Evolutionary conservation across 257 asterid genomes (phyloP).

Genomic region (Penstemon davidsonii): DNA sequence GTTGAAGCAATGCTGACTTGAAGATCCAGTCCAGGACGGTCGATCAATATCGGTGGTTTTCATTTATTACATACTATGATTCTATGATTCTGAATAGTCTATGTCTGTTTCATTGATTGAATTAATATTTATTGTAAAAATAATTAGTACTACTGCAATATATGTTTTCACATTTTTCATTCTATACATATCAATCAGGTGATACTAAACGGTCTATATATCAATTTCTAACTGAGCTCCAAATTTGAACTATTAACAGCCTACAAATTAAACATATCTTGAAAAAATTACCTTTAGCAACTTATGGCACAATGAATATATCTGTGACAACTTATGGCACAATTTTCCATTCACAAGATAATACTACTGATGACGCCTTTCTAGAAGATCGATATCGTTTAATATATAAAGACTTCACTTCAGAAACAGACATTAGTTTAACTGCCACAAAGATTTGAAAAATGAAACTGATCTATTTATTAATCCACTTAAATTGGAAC

Average conservation of each 20-base stretch:
- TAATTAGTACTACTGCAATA: too few species aligned
- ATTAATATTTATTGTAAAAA: too few species aligned
- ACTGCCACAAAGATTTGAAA: slow-evolving; percentile 50
- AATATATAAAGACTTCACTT: slow-evolving; percentile 45
- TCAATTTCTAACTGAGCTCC: not conserved
- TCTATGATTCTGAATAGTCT: too few species aligned
- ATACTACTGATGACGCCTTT: slow-evolving; percentile 40
- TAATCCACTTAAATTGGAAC: slow-evolving; percentile 12
- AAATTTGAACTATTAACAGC: slow-evolving; percentile 4
- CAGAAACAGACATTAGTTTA: slow-evolving; percentile 46
- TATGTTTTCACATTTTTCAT: too few species aligned
- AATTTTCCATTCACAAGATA: slow-evolving; percentile 36
- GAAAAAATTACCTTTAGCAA: slow-evolving; percentile 60
- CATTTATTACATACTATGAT: too few species aligned
- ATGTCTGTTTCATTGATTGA: too few species aligned
- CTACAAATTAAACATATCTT: slow-evolving; percentile 11
- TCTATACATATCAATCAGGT: too few species aligned
- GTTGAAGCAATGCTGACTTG: slow-evolving; percentile 37
- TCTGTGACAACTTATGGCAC: slow-evolving; percentile 45
- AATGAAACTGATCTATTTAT: slow-evolving; percentile 1
- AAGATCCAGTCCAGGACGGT: not conserved
- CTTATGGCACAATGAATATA: slow-evolving; percentile 47
- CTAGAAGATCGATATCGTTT: slow-evolving; percentile 43
- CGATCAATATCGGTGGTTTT: too few species aligned
- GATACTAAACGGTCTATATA: too few species aligned